Base-by-base conservation (phyloP, 768 basidiomycete genomes). In the Amanita rubescens region DNA sequence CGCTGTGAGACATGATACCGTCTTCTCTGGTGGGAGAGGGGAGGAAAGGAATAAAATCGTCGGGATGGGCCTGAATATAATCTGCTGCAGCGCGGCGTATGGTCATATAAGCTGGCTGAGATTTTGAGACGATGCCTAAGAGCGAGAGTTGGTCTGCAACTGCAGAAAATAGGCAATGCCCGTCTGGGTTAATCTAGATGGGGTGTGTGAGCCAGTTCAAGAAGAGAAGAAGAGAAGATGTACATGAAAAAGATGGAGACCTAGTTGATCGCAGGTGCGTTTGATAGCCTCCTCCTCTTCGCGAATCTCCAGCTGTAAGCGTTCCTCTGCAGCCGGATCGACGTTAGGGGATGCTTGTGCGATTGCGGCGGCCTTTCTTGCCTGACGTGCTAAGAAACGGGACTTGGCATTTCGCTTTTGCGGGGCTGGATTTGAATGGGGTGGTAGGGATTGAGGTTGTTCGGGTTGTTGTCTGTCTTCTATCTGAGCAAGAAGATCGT, bases 131-230 rank as follows among this genome's bases (percentile, higher is more conserved):
- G 46, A 93, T 67, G 34, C 81, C 79, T 24, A 94, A 78, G n/a
- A 88, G 61, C 42, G 73, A 74, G 30, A 96, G 81, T 65, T 99
- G 95, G 67, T 98, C 93, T 22, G 91, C 95, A 22, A 98, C 74
- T 9, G 95, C 91, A 44, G 92, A 88, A 72, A 87, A 99, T 27
- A 98, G 82, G 71, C 95, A 98, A 61, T 98, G 94, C 0, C 95
- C 95, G 61, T 98, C 95, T 15, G 95, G 92, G 55, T 84, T 84
- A 60, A 97, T 86, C 93, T 96, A 57, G n/a, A 32, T 19, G 39
- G 34, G 34, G 33, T n/a, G 33, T 22, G 42, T 43, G 38, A 47
- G 42, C 54, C 51, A 46, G 25, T 20, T 35, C n/a, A 19, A 22
- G 17, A 20, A 38, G 41, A 33, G 24, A 25, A 22, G 27, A 42